Conservation (phyloP, 2,329 filamentous ascomycete genomes). For the Thielaviopsis populi region DNA sequence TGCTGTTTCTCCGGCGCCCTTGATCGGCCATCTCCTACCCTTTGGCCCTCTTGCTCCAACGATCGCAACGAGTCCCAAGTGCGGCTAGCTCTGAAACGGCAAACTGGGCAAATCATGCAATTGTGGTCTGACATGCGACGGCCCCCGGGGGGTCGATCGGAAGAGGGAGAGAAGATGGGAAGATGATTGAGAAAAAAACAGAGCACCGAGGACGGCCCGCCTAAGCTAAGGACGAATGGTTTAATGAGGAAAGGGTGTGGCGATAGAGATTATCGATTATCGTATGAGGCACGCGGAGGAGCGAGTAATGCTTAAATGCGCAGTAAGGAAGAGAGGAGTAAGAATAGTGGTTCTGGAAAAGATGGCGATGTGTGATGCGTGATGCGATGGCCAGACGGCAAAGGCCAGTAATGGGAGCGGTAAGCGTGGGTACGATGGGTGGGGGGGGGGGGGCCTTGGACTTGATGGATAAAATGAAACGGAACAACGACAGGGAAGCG, state of each 20-base stretch:
- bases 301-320: not conserved
- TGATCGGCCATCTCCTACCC: conserved; percentile 9
- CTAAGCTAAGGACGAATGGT: not conserved
- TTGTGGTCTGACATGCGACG: conserved; percentile 17
- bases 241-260: not conserved
- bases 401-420: not conserved
- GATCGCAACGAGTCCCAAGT: not conserved
- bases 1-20: not conserved
- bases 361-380: no score
- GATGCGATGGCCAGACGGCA: no score
- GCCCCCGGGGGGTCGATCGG: conserved; percentile 14
- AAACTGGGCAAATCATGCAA: conserved; percentile 15
- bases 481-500: no score
- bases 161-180: conserved; percentile 12
- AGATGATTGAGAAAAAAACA: conserved; percentile 13
- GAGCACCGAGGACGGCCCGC: conserved; percentile 2
- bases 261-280: conserved; percentile 2
- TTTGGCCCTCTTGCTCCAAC: not conserved
- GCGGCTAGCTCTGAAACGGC: conserved; percentile 6
- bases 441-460: no score
- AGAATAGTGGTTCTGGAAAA: not conserved
- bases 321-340: not conserved
- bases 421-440: not conserved
- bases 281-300: conserved; percentile 6
- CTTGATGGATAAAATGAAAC: no score